Evolutionary conservation across 1,284 basidiomycete species (phyloP).

Genomic region (Ustilago cynodontis): DNA sequence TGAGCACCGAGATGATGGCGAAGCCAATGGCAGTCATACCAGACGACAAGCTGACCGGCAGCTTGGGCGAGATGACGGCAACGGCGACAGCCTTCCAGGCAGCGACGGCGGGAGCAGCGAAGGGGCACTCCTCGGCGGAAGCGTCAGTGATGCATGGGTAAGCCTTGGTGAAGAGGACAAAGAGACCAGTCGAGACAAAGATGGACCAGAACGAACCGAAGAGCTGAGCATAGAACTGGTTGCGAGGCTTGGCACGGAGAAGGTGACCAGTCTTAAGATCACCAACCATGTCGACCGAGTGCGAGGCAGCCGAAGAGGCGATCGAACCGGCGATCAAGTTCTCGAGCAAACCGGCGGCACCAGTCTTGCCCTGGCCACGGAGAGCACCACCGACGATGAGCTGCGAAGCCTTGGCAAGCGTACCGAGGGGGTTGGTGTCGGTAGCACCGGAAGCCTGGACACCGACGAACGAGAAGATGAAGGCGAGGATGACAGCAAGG

Average conservation of each 20-base stretch:
- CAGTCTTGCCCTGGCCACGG: slow-evolving; percentile 71
- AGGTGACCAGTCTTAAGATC: slow-evolving; percentile 81
- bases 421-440: slow-evolving; percentile 62
- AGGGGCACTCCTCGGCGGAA: slow-evolving; percentile 72
- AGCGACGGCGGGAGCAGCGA: slow-evolving; percentile 75
- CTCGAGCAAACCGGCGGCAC: slow-evolving; percentile 73
- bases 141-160: slow-evolving; percentile 76
- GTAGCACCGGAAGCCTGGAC: slow-evolving; percentile 72
- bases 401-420: slow-evolving; percentile 63
- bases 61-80: slow-evolving; percentile 72
- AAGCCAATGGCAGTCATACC: slow-evolving; percentile 78
- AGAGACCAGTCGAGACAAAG: slow-evolving; percentile 53
- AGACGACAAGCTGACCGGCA: slow-evolving; percentile 49
- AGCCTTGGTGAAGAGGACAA: slow-evolving; percentile 72
- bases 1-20: slow-evolving; percentile 73
- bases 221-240: slow-evolving; percentile 76
- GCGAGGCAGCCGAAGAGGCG: slow-evolving; percentile 76
- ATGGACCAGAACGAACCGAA: slow-evolving; percentile 68
- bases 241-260: slow-evolving; percentile 77
- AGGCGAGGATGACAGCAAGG: slow-evolving; percentile 73
- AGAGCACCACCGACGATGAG: slow-evolving; percentile 62
- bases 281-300: slow-evolving; percentile 79
- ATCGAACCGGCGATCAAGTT: slow-evolving; percentile 76
- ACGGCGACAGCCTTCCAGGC: slow-evolving; percentile 78
- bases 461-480: slow-evolving; percentile 79